Evolutionary conservation across 306 rosid genomes (phyloP), one percentile per base, ranked within the genome.

Genomic region (Aeschynomene evenia): DNA sequence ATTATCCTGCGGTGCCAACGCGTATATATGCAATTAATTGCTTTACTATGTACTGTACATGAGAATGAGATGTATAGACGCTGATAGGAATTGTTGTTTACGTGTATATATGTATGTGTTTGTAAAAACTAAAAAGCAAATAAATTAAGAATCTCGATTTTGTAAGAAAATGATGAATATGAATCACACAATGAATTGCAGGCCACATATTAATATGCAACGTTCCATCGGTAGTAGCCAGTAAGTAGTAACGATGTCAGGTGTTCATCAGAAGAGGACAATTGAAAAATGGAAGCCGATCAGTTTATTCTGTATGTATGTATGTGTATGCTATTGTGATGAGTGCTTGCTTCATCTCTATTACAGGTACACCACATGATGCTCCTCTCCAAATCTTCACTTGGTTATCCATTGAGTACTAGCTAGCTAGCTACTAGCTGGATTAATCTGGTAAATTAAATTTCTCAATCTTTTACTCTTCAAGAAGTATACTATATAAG

Each of bases 321-420:
- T n/a, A n/a, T n/a, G n/a, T n/a, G n/a, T n/a, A n/a, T n/a, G n/a
- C n/a, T n/a, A n/a, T n/a, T n/a, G n/a, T n/a, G n/a, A n/a, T n/a
- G 82, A 69, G 79, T 62, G 85, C 81, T 84, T 89, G 73, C 43
- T 56, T 68, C 58, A 11, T 60, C 46, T 29, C 9, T 40, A 54
- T 24, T 66, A 18, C 51, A 28, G 3, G 5, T 6, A 28, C 56
- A 58, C 34, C 45, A 15, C 28, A 67, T 75, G 63, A 55, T 66
- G 31, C 14, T 66, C 26, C 4, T 11, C 37, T 66, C 7, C 56
- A 57, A 45, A 45, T 2, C 24, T 45, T 26, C 67, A 42, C 43
- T 62, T 51, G 31, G n/a, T n/a, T n/a, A n/a, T n/a, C n/a, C n/a
- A n/a, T n/a, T n/a, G n/a, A n/a, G n/a, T n/a, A n/a, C n/a, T n/a